Conservation (phyloP, 208 protist genomes). For the Acanthamoeba lenticulata region DNA sequence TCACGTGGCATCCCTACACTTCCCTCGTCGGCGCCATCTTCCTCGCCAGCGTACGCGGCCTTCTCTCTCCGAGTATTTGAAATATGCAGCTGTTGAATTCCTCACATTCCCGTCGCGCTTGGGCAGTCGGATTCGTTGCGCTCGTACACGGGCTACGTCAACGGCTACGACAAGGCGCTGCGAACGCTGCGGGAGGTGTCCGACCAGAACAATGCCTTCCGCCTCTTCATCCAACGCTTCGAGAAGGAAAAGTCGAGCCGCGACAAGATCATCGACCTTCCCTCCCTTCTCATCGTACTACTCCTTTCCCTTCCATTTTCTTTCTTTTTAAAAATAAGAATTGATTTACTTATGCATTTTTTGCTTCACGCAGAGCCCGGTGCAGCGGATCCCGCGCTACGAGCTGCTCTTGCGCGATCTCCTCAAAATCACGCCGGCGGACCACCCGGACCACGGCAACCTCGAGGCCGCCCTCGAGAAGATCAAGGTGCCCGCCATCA, state of each 20-base stretch:
- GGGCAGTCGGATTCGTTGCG: background rate
- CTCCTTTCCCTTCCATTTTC: background rate
- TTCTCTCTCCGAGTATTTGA: no score
- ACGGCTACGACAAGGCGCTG: constrained; percentile 40
- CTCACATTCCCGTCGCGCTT: background rate
- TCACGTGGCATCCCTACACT: constrained; percentile 19
- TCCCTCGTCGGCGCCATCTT: constrained; percentile 7
- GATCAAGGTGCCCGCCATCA: background rate
- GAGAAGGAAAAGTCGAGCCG: constrained; percentile 43
- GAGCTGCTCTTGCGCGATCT: constrained; percentile 39
- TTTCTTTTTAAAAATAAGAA: background rate
- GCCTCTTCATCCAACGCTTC: background rate
- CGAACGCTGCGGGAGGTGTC: background rate
- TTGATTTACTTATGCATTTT: no score
- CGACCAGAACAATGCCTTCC: background rate
- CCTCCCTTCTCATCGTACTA: constrained; percentile 10
- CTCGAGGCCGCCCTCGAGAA: background rate
- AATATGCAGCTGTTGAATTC: no score
- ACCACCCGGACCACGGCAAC: constrained; percentile 39
- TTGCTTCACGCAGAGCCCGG: background rate
- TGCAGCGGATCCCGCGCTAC: constrained; percentile 32
- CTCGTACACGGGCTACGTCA: constrained; percentile 33
- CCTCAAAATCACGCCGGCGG: background rate
- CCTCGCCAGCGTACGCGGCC: background rate
- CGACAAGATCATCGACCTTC: background rate